phyloP scores from a whole-genome alignment of 2,329 filamentous ascomycete species.

The Fusarium goolgardi region DNA sequence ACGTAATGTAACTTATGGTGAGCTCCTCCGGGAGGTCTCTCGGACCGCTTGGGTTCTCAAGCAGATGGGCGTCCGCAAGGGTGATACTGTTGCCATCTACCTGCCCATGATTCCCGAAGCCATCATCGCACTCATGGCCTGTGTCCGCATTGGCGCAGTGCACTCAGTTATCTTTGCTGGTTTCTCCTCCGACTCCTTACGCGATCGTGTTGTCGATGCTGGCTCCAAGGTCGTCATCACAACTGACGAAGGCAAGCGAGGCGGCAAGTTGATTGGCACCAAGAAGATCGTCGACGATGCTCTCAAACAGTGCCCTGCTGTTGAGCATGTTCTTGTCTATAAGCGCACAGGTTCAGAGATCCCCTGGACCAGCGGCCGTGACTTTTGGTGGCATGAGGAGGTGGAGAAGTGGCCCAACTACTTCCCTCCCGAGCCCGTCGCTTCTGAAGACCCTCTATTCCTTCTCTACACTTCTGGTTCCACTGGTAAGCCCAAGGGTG shows the following conservation, averaged over 20 bases:
- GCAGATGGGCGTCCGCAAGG: slow-evolving; percentile 96
- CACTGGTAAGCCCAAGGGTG: slow-evolving; percentile 98
- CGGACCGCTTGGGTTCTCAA: slow-evolving; percentile 88
- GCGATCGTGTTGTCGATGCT: slow-evolving; percentile 93
- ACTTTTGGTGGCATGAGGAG: slow-evolving; percentile 99
- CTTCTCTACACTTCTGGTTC: slow-evolving; percentile 97
- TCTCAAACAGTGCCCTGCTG: slow-evolving; percentile 92
- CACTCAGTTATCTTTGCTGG: slow-evolving; percentile 98
- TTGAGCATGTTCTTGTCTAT: slow-evolving; percentile 87
- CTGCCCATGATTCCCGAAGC: slow-evolving; percentile 99
- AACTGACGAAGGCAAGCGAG: slow-evolving; percentile 96
- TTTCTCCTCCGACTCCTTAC: slow-evolving; percentile 95
- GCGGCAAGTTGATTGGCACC: slow-evolving; percentile 95
- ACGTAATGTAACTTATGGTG: slow-evolving; percentile 89
- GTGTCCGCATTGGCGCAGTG: slow-evolving; percentile 90
- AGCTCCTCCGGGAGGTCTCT: slow-evolving; percentile 93
- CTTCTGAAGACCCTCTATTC: slow-evolving; percentile 95
- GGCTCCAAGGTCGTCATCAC: slow-evolving; percentile 95
- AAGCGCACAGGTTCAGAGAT: slow-evolving; percentile 95
- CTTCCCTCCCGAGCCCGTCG: slow-evolving; percentile 88
- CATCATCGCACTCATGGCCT: slow-evolving; percentile 89
- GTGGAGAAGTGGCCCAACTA: slow-evolving; percentile 96
- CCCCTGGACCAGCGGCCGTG: slow-evolving; percentile 88
- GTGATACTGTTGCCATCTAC: slow-evolving; percentile 97
- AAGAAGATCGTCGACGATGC: slow-evolving; percentile 99